Evolutionary conservation across 495 filamentous ascomycete species (phyloP), one percentile per base, ranked within the genome.

Genomic region (Ascodesmis nigricans): DNA sequence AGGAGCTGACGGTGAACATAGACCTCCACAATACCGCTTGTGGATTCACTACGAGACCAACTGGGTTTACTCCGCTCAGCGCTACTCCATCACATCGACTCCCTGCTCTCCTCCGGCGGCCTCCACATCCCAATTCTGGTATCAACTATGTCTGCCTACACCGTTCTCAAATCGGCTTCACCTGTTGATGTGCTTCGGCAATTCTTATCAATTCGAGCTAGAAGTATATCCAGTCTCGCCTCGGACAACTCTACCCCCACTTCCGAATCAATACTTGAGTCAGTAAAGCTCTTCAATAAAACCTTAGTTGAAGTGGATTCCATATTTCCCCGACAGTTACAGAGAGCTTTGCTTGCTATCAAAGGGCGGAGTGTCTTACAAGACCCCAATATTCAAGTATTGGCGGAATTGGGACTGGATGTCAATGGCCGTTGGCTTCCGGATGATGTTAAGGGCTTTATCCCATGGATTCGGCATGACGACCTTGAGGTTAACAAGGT

Each of bases 391-490:
- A 53, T 93, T 8, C 59, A 59, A 20, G 55, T 48, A 0, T 40
- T 87, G 14, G 66, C 75, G 30, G 77, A 75, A 3, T 57, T 93
- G 5, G 66, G 77, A 22, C 55, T 97, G n/a, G 82, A 90, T 45
- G 52, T 87, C 21, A 69, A 84, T 42, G 71, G 69, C 33, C 63
- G 66, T 24, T 93, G 79, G 78, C 71, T 90, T 23, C 66, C 77
- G 4, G 69, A 80, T 8, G 80, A 91, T 32, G 75, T 93, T 20
- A 65, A 64, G 20, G 77, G 74, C 32, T 95, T 90, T 54, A 90
- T 72, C 0, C 90, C 87, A 0, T 92, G 80, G 59, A 76, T 91
- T 30, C 71, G 80, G 20, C 66, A 90, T 42, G 81, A 83, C 36
- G 79, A 90, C 41, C 52, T 91, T 18, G 66, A 70, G 16, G 65